Base-by-base conservation (phyloP, 148 eudicot genomes). In the Rhododendron molle region DNA sequence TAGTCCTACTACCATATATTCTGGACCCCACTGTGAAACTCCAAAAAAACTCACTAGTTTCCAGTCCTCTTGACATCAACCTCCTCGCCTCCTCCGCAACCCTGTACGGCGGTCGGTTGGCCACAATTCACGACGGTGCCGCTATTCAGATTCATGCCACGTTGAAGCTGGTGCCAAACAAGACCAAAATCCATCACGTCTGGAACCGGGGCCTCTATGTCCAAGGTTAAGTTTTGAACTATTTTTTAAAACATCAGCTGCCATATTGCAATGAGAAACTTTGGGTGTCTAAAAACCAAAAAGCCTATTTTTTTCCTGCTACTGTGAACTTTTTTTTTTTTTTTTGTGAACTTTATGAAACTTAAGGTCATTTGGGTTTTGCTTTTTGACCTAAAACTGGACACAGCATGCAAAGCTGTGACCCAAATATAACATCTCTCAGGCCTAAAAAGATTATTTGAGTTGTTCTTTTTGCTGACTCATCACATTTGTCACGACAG, bases 151-250 rank as follows among this genome's bases (percentile, higher is more conserved):
- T 97, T 11, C 91, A 85, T 32, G 98, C 98, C 62, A 87, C 94
- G 1, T 18, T 97, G 4, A 95, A 90, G 83, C 92, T 97, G 38
- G 80, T 87, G 14, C 88, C 93, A 3, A 97, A 97, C 74, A 94
- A 87, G 82, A 94, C 97, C 34, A 94, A 91, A 86, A 90, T 97
- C 58, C 93, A 97, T 79, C 84, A 86, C 73, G 93, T 95, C 2
- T 97, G 99, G 99, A 97, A 97, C 84, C 92, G 98, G 2, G 99
- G 99, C 3, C 87, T 97, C 43, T 97, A 97, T 76, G 98, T 95
- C 81, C 99, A 97, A 90, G 98, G 99, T 71, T n/a, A 10, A 9
- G 13, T 11, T n/a, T 2, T 58, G 14, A 32, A 30, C 0, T 71
- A 32, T 14, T 5, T 69, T 30, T 32, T 69, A 13, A 69, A 30